These are phyloP conservation scores for Pseudogymnoascus sp. DNA, from an alignment of 2,329 filamentous ascomycete genomes.

Conservation along the genomic window DNA sequence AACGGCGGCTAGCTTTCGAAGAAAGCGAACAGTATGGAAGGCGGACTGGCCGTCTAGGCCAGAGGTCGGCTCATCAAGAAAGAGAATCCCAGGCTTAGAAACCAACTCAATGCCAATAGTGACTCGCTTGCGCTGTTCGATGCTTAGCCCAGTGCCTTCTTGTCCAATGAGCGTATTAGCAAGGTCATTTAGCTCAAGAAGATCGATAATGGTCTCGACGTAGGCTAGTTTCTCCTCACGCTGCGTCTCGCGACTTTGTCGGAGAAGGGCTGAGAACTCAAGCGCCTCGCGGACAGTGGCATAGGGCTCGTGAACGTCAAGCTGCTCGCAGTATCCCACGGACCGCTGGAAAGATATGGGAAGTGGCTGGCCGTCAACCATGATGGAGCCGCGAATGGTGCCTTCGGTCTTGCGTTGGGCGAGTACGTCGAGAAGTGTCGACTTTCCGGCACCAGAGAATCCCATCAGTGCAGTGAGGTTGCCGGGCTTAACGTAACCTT, in stretches of 20 bases:
- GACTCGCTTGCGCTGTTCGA: constrained; percentile 53
- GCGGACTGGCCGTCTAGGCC: constrained; percentile 57
- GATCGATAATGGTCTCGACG: constrained; percentile 68
- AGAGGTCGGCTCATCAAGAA: constrained; percentile 52
- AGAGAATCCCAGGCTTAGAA: constrained; percentile 49
- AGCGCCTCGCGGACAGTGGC: constrained; percentile 82
- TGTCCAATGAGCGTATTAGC: constrained; percentile 57
- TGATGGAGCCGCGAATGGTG: constrained; percentile 77
- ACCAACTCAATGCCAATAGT: constrained; percentile 53
- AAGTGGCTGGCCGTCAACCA: constrained; percentile 55
- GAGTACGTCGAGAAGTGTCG: constrained; percentile 75
- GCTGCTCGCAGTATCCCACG: constrained; percentile 76
- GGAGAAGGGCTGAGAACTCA: constrained; percentile 78
- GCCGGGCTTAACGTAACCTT: constrained; percentile 70
- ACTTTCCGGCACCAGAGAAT: constrained; percentile 72
- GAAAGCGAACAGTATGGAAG: constrained; percentile 54
- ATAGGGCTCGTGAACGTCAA: constrained; percentile 79
- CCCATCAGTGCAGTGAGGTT: constrained; percentile 59
- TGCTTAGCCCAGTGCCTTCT: constrained; percentile 51
- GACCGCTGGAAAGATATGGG: constrained; percentile 74
- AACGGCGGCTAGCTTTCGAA: constrained; percentile 50
- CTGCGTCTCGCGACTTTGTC: constrained; percentile 66
- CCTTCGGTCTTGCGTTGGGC: constrained; percentile 83
- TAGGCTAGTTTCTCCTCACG: constrained; percentile 71
- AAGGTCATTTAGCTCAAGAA: constrained; percentile 60